phyloP scores from a whole-genome alignment of 2,329 filamentous ascomycete species.

The Fusarium penzigii region DNA sequence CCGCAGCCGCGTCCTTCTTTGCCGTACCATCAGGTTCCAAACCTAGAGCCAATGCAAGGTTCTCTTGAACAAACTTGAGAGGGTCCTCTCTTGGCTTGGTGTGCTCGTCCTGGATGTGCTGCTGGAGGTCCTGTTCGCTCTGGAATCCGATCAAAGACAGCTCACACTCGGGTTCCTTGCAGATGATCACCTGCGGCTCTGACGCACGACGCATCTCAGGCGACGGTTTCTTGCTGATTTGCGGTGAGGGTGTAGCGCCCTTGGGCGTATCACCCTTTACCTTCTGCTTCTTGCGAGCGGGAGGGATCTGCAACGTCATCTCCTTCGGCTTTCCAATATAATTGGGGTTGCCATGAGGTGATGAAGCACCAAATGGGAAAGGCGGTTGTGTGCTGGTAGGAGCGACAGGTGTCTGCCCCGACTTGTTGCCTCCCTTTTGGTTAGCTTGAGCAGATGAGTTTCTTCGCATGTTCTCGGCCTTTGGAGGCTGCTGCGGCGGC shows the following conservation, averaged over 20 bases:
- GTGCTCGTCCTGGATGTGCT: constrained; percentile 62
- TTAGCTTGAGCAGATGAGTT: constrained; percentile 50
- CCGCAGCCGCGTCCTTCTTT: constrained; percentile 38
- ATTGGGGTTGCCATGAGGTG: constrained; percentile 60
- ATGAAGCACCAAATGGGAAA: constrained; percentile 55
- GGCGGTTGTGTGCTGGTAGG: constrained; percentile 60
- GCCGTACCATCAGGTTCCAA: constrained; percentile 52
- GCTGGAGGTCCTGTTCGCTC: constrained; percentile 54
- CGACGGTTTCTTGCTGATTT: constrained; percentile 48
- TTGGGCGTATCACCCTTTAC: constrained; percentile 41
- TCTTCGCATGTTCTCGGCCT: constrained; percentile 52
- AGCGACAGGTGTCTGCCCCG: constrained; percentile 53
- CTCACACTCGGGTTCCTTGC: constrained; percentile 58
- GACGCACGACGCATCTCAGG: constrained; percentile 43
- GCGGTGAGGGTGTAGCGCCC: constrained; percentile 48
- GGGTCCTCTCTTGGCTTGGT: constrained; percentile 57
- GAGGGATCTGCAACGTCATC: constrained; percentile 58
- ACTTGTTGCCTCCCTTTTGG: constrained; percentile 43
- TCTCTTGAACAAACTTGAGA: constrained; percentile 52
- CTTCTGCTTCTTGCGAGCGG: constrained; percentile 59
- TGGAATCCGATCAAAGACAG: constrained; percentile 50
- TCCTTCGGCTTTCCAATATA: constrained; percentile 55
- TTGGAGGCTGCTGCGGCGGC: constrained; percentile 32
- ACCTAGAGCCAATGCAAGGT: constrained; percentile 49
- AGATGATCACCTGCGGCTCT: constrained; percentile 45